A percentile compares a stretch with the other conserved stretches of the same genome.
Evolutionary conservation across 192 early-diverging fungal species (phyloP).

Genomic region (Coemansia reversa): DNA sequence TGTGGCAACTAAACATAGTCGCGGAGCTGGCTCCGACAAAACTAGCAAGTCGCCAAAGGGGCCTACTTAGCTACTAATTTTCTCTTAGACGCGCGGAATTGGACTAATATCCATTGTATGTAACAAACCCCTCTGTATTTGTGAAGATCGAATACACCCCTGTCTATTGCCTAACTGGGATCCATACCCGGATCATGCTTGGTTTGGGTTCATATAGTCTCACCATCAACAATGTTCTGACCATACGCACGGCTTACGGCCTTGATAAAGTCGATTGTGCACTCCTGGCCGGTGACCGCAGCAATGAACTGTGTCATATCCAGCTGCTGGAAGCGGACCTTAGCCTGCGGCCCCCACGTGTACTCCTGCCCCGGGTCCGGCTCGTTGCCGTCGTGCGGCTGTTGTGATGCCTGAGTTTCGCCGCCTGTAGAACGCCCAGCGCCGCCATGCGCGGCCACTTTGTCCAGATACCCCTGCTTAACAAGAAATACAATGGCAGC

Average conservation of each 20-base stretch:
- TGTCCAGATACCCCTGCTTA: conserved; percentile 35
- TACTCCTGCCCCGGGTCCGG: conserved; percentile 24
- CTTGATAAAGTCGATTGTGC: conserved; percentile 40
- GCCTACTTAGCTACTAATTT: background rate
- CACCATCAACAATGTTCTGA: conserved; percentile 16
- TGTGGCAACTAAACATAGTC: background rate
- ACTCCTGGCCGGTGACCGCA: conserved; percentile 36
- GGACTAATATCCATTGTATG: background rate
- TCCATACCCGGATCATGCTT: background rate
- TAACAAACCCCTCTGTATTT: background rate
- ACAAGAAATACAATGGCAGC: conserved; percentile 30
- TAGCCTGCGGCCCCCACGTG: conserved; percentile 48
- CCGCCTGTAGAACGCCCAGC: background rate
- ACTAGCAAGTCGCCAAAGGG: background rate
- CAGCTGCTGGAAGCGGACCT: conserved; percentile 35
- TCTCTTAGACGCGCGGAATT: background rate
- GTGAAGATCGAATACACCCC: background rate
- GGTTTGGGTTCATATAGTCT: background rate
- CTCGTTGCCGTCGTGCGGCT: conserved; percentile 6
- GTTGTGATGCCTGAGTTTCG: conserved; percentile 41
- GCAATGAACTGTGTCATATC: conserved; percentile 54
- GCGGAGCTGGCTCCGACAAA: background rate
- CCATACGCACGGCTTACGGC: conserved; percentile 47
- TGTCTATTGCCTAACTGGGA: background rate
- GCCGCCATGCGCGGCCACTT: conserved; percentile 5